Evolutionary conservation across 495 filamentous ascomycete genomes (phyloP), one percentile per base, ranked within the genome.

Genomic region (Jackrogersella minutella): DNA sequence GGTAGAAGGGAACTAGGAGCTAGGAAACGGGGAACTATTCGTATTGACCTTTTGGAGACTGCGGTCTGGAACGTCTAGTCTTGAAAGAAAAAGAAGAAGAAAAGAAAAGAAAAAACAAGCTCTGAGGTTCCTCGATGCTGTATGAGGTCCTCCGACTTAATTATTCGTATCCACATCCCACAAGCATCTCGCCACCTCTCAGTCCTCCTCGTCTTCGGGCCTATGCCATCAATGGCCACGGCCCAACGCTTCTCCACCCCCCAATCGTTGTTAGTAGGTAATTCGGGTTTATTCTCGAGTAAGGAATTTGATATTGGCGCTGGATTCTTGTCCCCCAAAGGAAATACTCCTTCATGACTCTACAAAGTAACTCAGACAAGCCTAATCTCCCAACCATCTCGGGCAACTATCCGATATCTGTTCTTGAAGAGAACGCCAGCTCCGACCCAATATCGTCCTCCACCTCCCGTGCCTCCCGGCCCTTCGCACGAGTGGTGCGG

Each of bases 281-380:
- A 51, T 64, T 64, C 60, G 66, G 56, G 55, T 19, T 24, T 49
- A 60, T 64, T 61, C 60, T 63, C 44, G 66, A 58, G 50, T 71
- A 60, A 52, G 62, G 51, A 74, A 63, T 43, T 69, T 65, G 58
- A 59, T 52, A 41, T 66, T 59, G 58, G 53, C 31, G 67, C 50
- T 50, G 60, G 65, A 21, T 46, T 49, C 26, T 26, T 37, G 21
- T 49, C 49, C 44, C 36, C 11, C 22, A 64, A 22, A 22, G 50
- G 56, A 62, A 67, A 69, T 62, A 69, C 39, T 57, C 52, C 69
- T 72, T 71, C 66, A 74, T 74, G 72, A 74, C 72, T 70, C 51
- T 58, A 49, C 66, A 60, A 73, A 63, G 61, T 61, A 62, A 70
- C 28, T 46, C 50, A 39, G 64, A 68, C 57, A 62, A 66, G 58